Conservation (phyloP, 2,329 filamentous ascomycete genomes). For the Diplodia seriata region DNA sequence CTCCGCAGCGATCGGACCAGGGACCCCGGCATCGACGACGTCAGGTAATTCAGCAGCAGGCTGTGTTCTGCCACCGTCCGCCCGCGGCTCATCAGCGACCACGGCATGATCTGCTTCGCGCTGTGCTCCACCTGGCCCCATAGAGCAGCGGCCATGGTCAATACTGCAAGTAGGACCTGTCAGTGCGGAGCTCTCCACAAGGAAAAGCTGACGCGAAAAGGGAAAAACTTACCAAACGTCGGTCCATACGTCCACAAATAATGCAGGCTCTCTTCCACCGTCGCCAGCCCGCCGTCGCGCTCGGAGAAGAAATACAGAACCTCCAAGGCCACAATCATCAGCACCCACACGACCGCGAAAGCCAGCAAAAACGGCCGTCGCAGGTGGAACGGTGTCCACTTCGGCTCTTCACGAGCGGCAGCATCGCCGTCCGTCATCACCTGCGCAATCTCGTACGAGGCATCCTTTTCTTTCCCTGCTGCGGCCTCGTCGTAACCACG, state of each 20-base stretch:
- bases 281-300: constrained; percentile 5
- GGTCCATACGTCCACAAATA: constrained; percentile 28
- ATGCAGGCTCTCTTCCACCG: constrained; percentile 1
- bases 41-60: constrained; percentile 19
- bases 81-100: constrained; percentile 3
- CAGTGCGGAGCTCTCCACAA: not conserved
- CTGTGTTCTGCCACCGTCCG: constrained; percentile 1
- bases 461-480: not conserved
- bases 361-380: not conserved
- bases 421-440: not conserved
- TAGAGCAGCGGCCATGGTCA: constrained; percentile 12
- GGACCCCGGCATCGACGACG: not conserved
- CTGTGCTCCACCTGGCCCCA: constrained; percentile 13
- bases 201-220: not conserved
- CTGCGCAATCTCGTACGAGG: not conserved
- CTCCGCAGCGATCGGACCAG: not conserved
- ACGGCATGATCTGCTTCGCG: constrained; percentile 8
- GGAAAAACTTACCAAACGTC: not conserved
- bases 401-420: not conserved
- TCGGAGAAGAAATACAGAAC: not conserved
- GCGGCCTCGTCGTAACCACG: no score
- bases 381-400: constrained; percentile 12
- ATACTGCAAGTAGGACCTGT: not conserved
- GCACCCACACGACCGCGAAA: not conserved
- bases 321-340: constrained; percentile 11